Evolutionary conservation across 2,329 filamentous ascomycete genomes (phyloP).

Genomic region (Beauveria australis): DNA sequence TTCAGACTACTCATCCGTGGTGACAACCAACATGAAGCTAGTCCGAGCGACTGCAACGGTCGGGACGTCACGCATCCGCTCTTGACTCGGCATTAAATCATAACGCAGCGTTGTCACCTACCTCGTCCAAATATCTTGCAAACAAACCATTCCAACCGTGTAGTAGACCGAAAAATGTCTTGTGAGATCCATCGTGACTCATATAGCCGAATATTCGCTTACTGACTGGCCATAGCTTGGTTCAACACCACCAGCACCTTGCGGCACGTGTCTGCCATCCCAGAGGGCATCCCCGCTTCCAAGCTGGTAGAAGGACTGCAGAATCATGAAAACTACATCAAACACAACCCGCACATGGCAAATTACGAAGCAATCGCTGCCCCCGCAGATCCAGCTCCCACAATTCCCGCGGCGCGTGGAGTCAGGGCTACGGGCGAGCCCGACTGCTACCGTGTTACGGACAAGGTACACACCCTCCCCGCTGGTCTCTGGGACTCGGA

Average conservation of each 20-base stretch:
- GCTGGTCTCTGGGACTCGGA: conserved; percentile 48
- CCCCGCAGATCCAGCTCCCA: conserved; percentile 19
- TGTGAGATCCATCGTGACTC: neutral
- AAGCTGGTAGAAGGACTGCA: conserved; percentile 39
- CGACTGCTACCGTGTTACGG: conserved; percentile 39
- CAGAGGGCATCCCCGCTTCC: conserved; percentile 25
- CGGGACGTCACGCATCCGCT: conserved; percentile 1
- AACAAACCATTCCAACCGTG: neutral
- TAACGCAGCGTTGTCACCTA: neutral
- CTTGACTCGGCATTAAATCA: neutral
- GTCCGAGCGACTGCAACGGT: neutral
- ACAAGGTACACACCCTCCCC: conserved; percentile 43
- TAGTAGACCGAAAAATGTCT: neutral
- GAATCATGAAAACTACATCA: conserved; percentile 43
- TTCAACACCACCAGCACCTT: conserved; percentile 36
- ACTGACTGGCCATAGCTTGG: conserved; percentile 21
- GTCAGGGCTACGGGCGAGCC: conserved; percentile 20
- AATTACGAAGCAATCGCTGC: conserved; percentile 30
- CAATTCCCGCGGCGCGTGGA: conserved; percentile 21
- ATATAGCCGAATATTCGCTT: too few species aligned
- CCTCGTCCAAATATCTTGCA: neutral
- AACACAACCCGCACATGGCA: conserved; percentile 43
- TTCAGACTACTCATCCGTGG: neutral
- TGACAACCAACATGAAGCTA: neutral
- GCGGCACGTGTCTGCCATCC: conserved; percentile 35